These are phyloP conservation scores for Penicillium sp. DNA, from an alignment of 2,329 filamentous ascomycete species.

Conservation along the genomic window DNA sequence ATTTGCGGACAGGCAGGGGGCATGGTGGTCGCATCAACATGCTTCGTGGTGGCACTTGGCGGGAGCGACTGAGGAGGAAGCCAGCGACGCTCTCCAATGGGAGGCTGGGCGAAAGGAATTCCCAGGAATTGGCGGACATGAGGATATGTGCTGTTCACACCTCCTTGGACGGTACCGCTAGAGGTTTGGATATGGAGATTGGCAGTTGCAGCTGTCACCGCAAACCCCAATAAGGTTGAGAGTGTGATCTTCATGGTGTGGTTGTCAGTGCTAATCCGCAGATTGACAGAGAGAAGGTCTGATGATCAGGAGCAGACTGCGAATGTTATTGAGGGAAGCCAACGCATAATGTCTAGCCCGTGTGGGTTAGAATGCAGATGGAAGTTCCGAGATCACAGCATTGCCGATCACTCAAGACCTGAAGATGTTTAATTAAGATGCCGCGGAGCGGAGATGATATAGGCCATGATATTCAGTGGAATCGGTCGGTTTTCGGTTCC, in stretches of 20 bases:
- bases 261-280: neutral
- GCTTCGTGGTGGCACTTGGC: neutral
- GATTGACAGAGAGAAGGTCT: neutral
- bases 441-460: neutral
- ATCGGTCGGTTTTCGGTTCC: neutral
- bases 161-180: neutral
- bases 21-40: neutral
- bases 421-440: neutral
- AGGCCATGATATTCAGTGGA: neutral
- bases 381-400: neutral
- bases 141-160: neutral
- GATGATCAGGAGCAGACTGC: neutral
- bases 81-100: neutral
- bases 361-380: neutral
- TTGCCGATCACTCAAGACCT: neutral
- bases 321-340: neutral
- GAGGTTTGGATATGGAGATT: neutral
- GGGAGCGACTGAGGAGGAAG: neutral
- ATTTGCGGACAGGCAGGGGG: neutral
- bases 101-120: neutral
- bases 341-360: neutral
- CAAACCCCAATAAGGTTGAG: neutral
- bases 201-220: neutral
- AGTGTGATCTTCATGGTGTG: neutral
- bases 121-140: neutral